Percentiles rank a stretch among this genome's conserved stretches.
Conservation (phyloP, 2,329 filamentous ascomycete species). For the Colletotrichum sp. region DNA sequence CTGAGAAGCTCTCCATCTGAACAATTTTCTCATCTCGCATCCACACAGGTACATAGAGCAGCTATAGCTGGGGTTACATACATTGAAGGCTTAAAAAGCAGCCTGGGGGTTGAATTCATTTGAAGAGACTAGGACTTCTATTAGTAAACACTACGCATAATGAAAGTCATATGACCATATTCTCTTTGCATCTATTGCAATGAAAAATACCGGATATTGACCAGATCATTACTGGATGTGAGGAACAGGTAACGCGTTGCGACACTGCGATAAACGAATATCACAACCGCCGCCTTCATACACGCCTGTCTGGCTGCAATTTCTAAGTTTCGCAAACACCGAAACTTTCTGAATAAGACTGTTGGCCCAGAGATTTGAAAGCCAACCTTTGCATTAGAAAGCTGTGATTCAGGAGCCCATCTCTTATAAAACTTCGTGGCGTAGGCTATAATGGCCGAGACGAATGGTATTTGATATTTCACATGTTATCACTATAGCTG, state of each 20-base stretch:
- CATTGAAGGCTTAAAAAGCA: neutral
- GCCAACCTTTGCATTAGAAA: neutral
- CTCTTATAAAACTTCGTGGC: neutral
- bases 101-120: accelerated
- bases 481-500: neutral
- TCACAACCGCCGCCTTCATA: too few species aligned
- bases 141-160: neutral
- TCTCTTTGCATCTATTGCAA: neutral
- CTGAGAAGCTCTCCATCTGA: neutral
- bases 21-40: too few species aligned
- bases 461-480: neutral
- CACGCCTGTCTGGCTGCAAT: neutral
- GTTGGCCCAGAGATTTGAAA: too few species aligned
- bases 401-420: neutral
- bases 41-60: neutral
- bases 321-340: neutral
- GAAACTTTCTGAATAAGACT: too few species aligned
- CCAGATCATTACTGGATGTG: neutral
- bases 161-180: neutral
- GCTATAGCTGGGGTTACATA: neutral
- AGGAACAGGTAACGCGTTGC: neutral
- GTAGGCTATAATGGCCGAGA: neutral
- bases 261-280: neutral
- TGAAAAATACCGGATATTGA: accelerated
- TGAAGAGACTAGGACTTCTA: neutral